Evolutionary conservation across 495 filamentous ascomycete species (phyloP).

Genomic region (Podospora sp.): DNA sequence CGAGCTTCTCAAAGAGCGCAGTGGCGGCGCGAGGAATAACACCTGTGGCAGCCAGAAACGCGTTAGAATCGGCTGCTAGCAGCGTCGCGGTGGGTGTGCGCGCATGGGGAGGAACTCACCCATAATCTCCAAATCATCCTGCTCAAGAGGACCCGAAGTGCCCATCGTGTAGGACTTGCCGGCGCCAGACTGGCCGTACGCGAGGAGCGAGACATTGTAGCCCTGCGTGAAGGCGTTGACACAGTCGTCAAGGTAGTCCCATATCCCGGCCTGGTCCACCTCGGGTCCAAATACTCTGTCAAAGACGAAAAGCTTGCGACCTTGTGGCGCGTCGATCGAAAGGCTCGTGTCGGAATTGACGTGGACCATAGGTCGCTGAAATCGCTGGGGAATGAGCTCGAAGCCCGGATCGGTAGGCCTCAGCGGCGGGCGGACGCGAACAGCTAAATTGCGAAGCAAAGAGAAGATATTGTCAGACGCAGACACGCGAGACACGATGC

Average conservation of each 20-base stretch:
- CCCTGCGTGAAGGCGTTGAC: constrained; percentile 90
- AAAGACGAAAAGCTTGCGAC: constrained; percentile 92
- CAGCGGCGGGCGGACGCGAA: constrained; percentile 91
- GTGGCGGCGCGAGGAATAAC: constrained; percentile 90
- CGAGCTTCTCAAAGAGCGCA: constrained; percentile 85
- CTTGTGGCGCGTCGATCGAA: constrained; percentile 86
- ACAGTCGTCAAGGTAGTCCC: constrained; percentile 92
- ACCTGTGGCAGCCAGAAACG: constrained; percentile 57
- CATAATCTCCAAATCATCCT: constrained; percentile 73
- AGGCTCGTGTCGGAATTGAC: constrained; percentile 82
- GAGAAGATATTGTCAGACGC: constrained; percentile 32
- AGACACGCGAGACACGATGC: constrained; percentile 21
- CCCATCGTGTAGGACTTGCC: constrained; percentile 99
- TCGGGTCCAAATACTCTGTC: constrained; percentile 91
- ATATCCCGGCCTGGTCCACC: constrained; percentile 83
- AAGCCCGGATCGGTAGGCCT: constrained; percentile 83
- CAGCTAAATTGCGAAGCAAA: constrained; percentile 56
- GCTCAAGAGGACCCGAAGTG: constrained; percentile 84
- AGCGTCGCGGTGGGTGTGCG: background rate
- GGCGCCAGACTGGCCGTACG: constrained; percentile 99
- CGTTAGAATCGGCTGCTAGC: constrained; percentile 20
- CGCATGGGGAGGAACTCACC: constrained; percentile 60
- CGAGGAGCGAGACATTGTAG: constrained; percentile 98
- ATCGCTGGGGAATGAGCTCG: constrained; percentile 93
- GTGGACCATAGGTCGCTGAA: constrained; percentile 90